Percentiles rank a stretch among this genome's conserved stretches.
phyloP scores from a whole-genome alignment of 371 early-diverging fungal species.

The Mortierella sp. region DNA sequence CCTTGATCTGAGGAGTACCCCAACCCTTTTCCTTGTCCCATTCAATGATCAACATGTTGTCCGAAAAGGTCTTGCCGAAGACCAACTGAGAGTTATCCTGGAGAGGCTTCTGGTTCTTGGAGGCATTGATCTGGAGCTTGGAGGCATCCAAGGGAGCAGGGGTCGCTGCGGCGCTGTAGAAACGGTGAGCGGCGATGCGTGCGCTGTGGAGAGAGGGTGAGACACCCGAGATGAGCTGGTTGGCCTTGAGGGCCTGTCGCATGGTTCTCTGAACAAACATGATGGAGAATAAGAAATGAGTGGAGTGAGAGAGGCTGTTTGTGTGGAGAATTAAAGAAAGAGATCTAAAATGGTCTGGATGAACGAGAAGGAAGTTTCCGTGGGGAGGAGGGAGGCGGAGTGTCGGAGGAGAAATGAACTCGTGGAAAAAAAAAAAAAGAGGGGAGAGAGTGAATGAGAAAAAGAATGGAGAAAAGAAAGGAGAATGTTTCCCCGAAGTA shows the following conservation, averaged over 20 bases:
- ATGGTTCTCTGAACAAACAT: conserved; percentile 51
- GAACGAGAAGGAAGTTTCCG: too few species aligned
- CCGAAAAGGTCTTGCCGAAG: conserved; percentile 92
- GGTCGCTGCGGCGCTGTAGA: conserved; percentile 25
- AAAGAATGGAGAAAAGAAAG: too few species aligned
- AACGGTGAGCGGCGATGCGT: conserved; percentile 37
- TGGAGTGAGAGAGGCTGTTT: neutral
- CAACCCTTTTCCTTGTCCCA: conserved; percentile 86
- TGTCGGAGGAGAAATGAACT: too few species aligned
- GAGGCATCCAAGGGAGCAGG: conserved; percentile 56
- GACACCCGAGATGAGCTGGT: conserved; percentile 21
- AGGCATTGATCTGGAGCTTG: conserved; percentile 56
- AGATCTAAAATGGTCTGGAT: too few species aligned
- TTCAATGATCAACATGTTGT: conserved; percentile 92
- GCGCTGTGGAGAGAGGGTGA: conserved; percentile 13
- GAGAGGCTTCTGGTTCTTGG: conserved; percentile 66
- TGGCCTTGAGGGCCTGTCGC: conserved; percentile 50
- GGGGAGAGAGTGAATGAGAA: too few species aligned
- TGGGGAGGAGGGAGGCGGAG: too few species aligned
- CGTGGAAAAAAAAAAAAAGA: too few species aligned
- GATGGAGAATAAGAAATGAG: conserved; percentile 1
- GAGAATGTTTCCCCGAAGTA: too few species aligned
- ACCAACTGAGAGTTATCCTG: conserved; percentile 82
- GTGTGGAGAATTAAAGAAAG: conserved; percentile 5
- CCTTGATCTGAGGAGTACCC: conserved; percentile 78